Conservation (phyloP, 176 grass and related monocot species). For the Triticum aestivum region DNA sequence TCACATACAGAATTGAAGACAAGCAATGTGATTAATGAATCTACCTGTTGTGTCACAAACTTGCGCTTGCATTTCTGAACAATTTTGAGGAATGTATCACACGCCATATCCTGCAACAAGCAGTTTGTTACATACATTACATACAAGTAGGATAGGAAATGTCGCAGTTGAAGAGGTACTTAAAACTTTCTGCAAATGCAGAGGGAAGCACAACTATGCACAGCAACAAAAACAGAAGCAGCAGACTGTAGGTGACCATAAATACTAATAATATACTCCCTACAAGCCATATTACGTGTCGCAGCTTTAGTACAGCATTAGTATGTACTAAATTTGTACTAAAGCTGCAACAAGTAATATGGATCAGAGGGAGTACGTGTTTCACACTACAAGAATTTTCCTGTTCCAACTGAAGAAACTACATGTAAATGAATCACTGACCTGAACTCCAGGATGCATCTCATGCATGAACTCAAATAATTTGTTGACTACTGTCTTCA, state of each 20-base stretch:
- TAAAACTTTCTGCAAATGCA: conserved; percentile 19
- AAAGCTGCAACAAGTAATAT: too few species aligned
- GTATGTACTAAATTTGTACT: too few species aligned
- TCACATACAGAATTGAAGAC: background rate
- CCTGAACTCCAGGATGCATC: conserved; percentile 99
- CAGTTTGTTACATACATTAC: conserved; percentile 9
- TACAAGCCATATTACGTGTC: too few species aligned
- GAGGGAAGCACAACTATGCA: background rate
- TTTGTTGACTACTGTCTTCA: conserved; percentile 98
- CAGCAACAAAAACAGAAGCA: conserved; percentile 1
- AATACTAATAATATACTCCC: background rate
- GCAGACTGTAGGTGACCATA: background rate
- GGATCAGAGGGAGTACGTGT: background rate
- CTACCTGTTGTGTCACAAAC: conserved; percentile 94
- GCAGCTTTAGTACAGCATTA: too few species aligned
- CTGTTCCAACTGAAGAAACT: background rate
- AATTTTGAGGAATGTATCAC: conserved; percentile 98
- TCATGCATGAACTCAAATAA: conserved; percentile 99
- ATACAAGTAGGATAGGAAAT: conserved; percentile 1
- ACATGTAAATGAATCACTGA: conserved; percentile 26
- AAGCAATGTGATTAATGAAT: conserved; percentile 16
- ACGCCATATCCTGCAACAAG: conserved; percentile 95
- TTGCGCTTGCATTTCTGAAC: conserved; percentile 99
- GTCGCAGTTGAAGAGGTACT: conserved; percentile 4
- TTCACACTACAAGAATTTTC: background rate